Conservation (phyloP, 148 eudicot species). For the Dianthus caryophyllus region DNA sequence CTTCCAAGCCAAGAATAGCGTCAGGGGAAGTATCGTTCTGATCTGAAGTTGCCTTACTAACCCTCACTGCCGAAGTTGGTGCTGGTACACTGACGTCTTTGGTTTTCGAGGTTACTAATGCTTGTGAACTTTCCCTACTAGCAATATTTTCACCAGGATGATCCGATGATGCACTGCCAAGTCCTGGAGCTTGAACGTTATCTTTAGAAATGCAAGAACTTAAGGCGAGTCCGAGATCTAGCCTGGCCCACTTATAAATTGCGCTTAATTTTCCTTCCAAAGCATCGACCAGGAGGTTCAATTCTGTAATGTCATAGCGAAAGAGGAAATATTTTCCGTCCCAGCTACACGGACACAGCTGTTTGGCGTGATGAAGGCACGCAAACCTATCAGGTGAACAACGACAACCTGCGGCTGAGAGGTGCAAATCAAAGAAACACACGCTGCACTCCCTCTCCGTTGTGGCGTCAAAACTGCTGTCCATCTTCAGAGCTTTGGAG, state of each 20-base stretch:
- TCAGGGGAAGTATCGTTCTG: conserved; percentile 32
- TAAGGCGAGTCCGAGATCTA: conserved; percentile 76
- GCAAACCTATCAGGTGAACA: conserved; percentile 84
- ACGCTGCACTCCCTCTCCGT: conserved; percentile 92
- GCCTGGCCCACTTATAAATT: conserved; percentile 85
- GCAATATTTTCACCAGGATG: conserved; percentile 29
- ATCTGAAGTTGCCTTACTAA: conserved; percentile 21
- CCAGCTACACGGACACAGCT: conserved; percentile 75
- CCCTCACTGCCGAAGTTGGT: conserved; percentile 22
- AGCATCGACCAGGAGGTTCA: conserved; percentile 84
- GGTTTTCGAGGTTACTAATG: conserved; percentile 21
- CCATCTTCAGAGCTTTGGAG: conserved; percentile 72
- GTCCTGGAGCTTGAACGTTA: conserved; percentile 28
- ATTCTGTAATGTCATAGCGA: conserved; percentile 69
- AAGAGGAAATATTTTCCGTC: conserved; percentile 74
- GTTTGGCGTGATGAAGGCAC: conserved; percentile 89
- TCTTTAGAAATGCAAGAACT: conserved; percentile 58
- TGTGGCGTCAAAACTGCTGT: conserved; percentile 69
- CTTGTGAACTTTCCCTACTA: conserved; percentile 23
- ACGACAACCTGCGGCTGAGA: conserved; percentile 88
- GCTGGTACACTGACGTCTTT: conserved; percentile 25
- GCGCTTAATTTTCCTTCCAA: conserved; percentile 94
- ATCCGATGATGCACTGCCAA: conserved; percentile 25
- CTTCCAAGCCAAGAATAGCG: conserved; percentile 39
- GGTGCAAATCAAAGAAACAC: conserved; percentile 82